A percentile compares a stretch with the other conserved stretches of the same genome.
Conservation (phyloP, 805 yeast species). For the Candida silvatica region DNA sequence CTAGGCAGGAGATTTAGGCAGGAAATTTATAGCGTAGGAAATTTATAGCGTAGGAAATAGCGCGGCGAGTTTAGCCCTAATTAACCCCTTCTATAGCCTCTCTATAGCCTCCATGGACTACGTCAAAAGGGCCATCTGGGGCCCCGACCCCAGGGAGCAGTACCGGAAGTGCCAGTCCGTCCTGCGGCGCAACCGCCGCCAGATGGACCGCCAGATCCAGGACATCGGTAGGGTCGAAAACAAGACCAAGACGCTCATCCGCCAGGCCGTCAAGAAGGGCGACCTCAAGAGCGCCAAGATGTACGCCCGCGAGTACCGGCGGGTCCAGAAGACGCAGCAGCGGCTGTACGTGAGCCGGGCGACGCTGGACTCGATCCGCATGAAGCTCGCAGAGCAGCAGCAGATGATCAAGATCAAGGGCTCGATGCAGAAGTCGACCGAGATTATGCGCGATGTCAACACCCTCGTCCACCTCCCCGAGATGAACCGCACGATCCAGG, state of each 20-base stretch:
- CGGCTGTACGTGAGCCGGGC: conserved; percentile 76
- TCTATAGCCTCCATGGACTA: too few relatives aligned
- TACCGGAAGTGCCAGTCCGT: conserved; percentile 70
- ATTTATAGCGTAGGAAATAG: too few relatives aligned
- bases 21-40: too few relatives aligned
- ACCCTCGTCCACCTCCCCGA: conserved; percentile 71
- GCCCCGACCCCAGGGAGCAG: conserved; percentile 93
- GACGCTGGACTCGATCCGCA: conserved; percentile 72
- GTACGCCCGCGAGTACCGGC: conserved; percentile 76
- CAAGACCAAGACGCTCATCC: conserved; percentile 73
- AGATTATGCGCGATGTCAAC: conserved; percentile 84
- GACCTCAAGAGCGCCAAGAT: conserved; percentile 68
- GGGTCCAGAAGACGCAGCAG: conserved; percentile 63
- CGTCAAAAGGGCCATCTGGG: conserved; percentile 83
- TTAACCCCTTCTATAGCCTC: too few relatives aligned
- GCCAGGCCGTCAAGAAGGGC: conserved; percentile 63
- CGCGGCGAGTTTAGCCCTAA: too few relatives aligned
- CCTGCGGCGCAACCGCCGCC: conserved; percentile 77
- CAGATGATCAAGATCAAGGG: conserved; percentile 77
- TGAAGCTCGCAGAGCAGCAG: conserved; percentile 90
- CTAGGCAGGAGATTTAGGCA: too few relatives aligned
- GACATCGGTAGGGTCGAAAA: conserved; percentile 50
- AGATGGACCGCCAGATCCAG: conserved; percentile 69
- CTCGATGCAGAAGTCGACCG: conserved; percentile 69
- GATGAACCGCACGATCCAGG: conserved; percentile 74